Base-by-base conservation (phyloP, 164 flowering plant species). In the Piper betle region DNA sequence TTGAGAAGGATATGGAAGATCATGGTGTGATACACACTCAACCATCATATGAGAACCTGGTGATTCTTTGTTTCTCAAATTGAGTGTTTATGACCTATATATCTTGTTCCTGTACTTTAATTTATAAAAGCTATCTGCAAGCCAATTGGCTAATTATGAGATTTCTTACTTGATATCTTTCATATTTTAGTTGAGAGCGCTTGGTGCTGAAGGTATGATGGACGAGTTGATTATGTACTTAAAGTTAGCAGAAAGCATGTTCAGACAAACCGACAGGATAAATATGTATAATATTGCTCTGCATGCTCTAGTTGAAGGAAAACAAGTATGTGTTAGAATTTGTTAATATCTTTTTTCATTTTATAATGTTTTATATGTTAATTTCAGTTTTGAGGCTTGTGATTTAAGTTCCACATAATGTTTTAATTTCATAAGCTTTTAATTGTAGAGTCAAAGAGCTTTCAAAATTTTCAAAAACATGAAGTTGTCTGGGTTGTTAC, bases 161-260 rank as follows among this genome's bases (percentile, higher is more conserved):
- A 17, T 19, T 11, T 52, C 52, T 11, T 40, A 18, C 55, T 55
- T 63, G 9, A 18, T n/a, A 4, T 57, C 19, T 60, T 62, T 57
- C 50, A 53, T 56, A 13, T 73, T 66, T 61, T 65, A 92, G 97
- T 66, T 90, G 68, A 85, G 68, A 77, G 94, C 88, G 54, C 81
- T 93, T 68, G 99, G 96, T 62, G 68, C 77, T 59, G 97, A 93
- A 68, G 91, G 94, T 18, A 83, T 86, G 91, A 66, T 74, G 62
- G 71, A 64, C 25, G 84, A 84, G 72, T 61, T 83, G 66, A 65
- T 84, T 18, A 78, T 74, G 4, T 81, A 80, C 59, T 74, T 89
- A 53, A 61, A 41, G 7, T 62, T 54, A 62, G 87, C 86, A 46
- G 83, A 83, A 61, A 66, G 66, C 52, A 74, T 63, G 61, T 78